Percentiles rank a stretch among this genome's conserved stretches.
These are phyloP conservation scores for Gossypium longicalyx DNA, from an alignment of 345 rosid genomes.

Conservation along the genomic window DNA sequence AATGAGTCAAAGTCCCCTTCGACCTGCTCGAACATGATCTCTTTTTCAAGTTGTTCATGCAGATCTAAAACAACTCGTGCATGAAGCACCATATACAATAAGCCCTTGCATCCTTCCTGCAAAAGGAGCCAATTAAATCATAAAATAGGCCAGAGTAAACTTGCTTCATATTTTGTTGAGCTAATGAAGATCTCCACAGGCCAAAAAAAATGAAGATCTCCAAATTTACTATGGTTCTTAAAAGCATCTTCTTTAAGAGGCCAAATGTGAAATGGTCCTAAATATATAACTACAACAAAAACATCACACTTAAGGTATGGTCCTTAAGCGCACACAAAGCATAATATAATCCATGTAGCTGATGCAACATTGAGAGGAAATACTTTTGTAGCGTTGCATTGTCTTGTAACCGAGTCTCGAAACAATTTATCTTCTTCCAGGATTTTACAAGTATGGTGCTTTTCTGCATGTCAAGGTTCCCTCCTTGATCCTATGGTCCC, in stretches of 20 bases:
- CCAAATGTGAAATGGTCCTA: not conserved
- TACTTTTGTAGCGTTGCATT: not conserved
- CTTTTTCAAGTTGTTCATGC: conserved; percentile 69
- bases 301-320: not conserved
- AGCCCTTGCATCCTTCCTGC: conserved; percentile 97
- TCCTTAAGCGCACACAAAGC: not conserved
- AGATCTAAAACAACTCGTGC: conserved; percentile 90
- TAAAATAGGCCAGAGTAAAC: not conserved
- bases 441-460: not conserved
- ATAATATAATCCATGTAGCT: not conserved
- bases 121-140: conserved; percentile 1
- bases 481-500: not conserved
- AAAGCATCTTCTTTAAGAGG: conserved; percentile 1
- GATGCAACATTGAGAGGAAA: not conserved
- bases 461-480: not conserved
- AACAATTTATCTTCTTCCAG: not conserved
- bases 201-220: not conserved
- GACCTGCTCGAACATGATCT: conserved; percentile 84
- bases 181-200: not conserved
- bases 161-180: not conserved
- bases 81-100: conserved; percentile 93
- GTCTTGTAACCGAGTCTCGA: not conserved
- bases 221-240: not conserved
- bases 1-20: conserved; percentile 95
- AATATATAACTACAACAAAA: not conserved